A percentile compares a stretch with the other conserved stretches of the same genome.
Evolutionary conservation across 345 rosid genomes (phyloP).

Genomic region (Melaleuca alternifolia): DNA sequence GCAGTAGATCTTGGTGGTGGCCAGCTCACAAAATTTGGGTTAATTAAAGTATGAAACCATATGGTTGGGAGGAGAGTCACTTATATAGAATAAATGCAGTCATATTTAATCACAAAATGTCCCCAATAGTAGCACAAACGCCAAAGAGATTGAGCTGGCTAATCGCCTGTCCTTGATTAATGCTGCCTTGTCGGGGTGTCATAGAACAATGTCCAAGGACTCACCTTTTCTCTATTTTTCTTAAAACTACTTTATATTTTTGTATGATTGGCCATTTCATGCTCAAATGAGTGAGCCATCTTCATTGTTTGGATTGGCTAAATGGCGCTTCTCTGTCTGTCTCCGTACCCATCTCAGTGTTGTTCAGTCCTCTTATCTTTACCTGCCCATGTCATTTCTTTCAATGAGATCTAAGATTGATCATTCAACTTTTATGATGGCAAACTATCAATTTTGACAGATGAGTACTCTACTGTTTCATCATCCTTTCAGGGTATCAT

Average conservation of each 20-base stretch:
- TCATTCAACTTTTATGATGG: background rate
- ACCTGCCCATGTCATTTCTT: background rate
- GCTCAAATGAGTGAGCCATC: background rate
- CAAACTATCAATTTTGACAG: background rate
- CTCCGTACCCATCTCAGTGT: background rate
- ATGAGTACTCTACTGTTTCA: background rate
- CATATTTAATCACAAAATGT: slow-evolving; percentile 5
- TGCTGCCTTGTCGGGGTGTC: slow-evolving; percentile 22
- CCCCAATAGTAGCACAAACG: slow-evolving; percentile 3
- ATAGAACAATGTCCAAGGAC: slow-evolving; percentile 4
- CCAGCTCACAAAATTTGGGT: background rate
- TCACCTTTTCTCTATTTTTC: background rate
- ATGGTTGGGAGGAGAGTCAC: background rate
- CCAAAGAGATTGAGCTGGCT: slow-evolving; percentile 33
- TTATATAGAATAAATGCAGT: background rate
- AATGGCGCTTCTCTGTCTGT: background rate
- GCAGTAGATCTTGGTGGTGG: background rate
- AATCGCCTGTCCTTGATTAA: slow-evolving; percentile 20
- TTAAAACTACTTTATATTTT: background rate
- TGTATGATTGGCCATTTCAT: slow-evolving; percentile 6
- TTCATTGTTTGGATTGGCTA: background rate
- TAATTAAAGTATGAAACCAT: background rate
- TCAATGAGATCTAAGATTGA: background rate
- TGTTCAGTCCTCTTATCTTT: background rate
- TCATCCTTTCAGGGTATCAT: background rate